Evolutionary conservation across 2,329 filamentous ascomycete genomes (phyloP).

Genomic region (Fusarium subtropicale): DNA sequence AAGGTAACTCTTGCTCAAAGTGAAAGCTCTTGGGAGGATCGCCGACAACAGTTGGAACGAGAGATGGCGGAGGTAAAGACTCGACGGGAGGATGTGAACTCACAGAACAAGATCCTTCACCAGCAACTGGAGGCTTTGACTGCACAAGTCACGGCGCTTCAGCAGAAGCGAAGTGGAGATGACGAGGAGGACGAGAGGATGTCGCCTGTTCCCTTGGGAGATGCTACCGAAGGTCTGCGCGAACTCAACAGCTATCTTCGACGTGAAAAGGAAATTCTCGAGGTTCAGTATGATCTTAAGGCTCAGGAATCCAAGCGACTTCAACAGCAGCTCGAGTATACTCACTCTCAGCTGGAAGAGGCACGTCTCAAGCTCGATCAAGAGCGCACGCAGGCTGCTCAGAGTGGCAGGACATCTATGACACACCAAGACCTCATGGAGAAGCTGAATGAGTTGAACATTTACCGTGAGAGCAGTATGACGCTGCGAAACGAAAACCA

Average conservation of each 20-base stretch:
- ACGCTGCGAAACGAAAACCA: slow-evolving; percentile 89
- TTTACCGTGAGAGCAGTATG: slow-evolving; percentile 94
- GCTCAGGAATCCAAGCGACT: slow-evolving; percentile 88
- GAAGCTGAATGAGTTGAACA: slow-evolving; percentile 93
- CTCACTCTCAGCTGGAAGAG: slow-evolving; percentile 89
- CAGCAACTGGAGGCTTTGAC: slow-evolving; percentile 87
- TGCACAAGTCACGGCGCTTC: slow-evolving; percentile 80
- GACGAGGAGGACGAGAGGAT: slow-evolving; percentile 65
- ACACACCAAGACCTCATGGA: slow-evolving; percentile 93
- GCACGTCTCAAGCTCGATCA: slow-evolving; percentile 89
- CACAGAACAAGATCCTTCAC: slow-evolving; percentile 91
- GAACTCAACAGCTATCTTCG: slow-evolving; percentile 93
- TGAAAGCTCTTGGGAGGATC: slow-evolving; percentile 88
- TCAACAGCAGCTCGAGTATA: slow-evolving; percentile 89
- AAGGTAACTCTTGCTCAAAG: slow-evolving; percentile 82
- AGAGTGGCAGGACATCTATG: slow-evolving; percentile 77
- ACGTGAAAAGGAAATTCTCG: slow-evolving; percentile 96
- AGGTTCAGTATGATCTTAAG: slow-evolving; percentile 94
- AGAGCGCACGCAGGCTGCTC: slow-evolving; percentile 81
- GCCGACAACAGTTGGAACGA: slow-evolving; percentile 81
- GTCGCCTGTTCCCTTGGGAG: slow-evolving; percentile 63
- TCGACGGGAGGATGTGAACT: slow-evolving; percentile 83
- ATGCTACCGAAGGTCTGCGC: slow-evolving; percentile 79
- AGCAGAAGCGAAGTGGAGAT: slow-evolving; percentile 75
- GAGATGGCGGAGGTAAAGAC: slow-evolving; percentile 84